A percentile compares a stretch with the other conserved stretches of the same genome.
phyloP scores from a whole-genome alignment of 306 rosid genomes.

The Gastrolobium villosum region DNA sequence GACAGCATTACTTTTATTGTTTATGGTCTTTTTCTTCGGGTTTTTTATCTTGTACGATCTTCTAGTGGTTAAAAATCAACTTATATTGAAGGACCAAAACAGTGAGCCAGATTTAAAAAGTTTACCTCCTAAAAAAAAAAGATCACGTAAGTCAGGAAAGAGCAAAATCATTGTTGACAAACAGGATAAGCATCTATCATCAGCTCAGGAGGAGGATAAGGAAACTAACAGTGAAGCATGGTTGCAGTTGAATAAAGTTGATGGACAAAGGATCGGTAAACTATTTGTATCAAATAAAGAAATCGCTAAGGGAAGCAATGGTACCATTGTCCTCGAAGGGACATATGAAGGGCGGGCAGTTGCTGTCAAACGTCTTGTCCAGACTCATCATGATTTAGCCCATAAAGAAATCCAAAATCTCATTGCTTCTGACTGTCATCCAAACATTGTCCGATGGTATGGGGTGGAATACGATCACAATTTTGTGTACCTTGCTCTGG shows the following conservation, averaged over 20 bases:
- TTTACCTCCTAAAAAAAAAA: constrained; percentile 60
- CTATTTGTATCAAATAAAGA: constrained; percentile 61
- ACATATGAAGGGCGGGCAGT: constrained; percentile 74
- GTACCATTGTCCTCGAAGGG: constrained; percentile 82
- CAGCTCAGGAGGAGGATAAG: constrained; percentile 40
- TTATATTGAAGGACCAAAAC: constrained; percentile 37
- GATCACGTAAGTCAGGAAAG: constrained; percentile 53
- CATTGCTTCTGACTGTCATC: constrained; percentile 76
- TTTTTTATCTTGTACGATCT: neutral
- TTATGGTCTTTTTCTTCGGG: no score
- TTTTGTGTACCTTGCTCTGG: constrained; percentile 80
- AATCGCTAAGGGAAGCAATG: constrained; percentile 87
- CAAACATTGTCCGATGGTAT: constrained; percentile 81
- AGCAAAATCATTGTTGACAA: constrained; percentile 45
- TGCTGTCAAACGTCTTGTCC: constrained; percentile 87
- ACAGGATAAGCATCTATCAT: constrained; percentile 42
- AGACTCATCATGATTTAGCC: constrained; percentile 75
- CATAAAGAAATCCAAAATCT: constrained; percentile 80
- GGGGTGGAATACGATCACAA: constrained; percentile 80
- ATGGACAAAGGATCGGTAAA: constrained; percentile 75
- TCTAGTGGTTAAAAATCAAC: constrained; percentile 26
- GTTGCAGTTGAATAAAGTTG: constrained; percentile 37
- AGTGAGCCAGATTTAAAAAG: constrained; percentile 45
- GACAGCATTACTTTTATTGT: no score
- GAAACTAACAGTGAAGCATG: constrained; percentile 29